These are phyloP conservation scores for Neurospora discreta DNA, from an alignment of 495 filamentous ascomycete species.

Conservation along the genomic window DNA sequence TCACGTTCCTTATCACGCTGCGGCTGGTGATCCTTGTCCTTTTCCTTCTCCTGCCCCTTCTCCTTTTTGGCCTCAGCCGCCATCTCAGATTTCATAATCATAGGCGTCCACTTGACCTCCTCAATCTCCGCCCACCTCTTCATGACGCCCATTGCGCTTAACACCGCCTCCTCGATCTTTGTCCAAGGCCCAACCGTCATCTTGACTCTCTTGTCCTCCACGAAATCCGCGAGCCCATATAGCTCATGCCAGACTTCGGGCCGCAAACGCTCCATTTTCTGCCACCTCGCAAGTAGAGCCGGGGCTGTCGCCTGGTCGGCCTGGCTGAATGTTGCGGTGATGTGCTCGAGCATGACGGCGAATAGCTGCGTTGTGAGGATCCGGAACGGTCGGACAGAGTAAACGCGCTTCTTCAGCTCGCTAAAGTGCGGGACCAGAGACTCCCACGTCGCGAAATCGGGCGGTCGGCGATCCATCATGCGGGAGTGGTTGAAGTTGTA, in stretches of 20 bases:
- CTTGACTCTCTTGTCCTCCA: conserved; percentile 15
- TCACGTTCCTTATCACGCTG: conserved; percentile 1
- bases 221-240: conserved; percentile 1
- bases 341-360: conserved; percentile 26
- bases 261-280: conserved; percentile 6
- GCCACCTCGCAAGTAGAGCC: conserved; percentile 7
- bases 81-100: conserved; percentile 2
- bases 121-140: conserved; percentile 22
- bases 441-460: conserved; percentile 16
- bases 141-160: conserved; percentile 16
- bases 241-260: conserved; percentile 19
- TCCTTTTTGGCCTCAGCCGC: neutral
- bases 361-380: conserved; percentile 24
- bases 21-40: neutral
- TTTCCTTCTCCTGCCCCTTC: conserved; percentile 4
- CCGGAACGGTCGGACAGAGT: conserved; percentile 13
- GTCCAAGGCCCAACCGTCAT: conserved; percentile 27
- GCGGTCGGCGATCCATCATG: conserved; percentile 11
- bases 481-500: conserved; percentile 17
- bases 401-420: conserved; percentile 17
- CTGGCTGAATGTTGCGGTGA: conserved; percentile 15
- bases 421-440: conserved; percentile 21
- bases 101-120: conserved; percentile 18
- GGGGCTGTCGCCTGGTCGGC: conserved; percentile 11
- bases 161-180: conserved; percentile 19